A percentile compares a stretch with the other conserved stretches of the same genome.
phyloP scores from a whole-genome alignment of 805 yeast species.

The Starmerella sp. region DNA sequence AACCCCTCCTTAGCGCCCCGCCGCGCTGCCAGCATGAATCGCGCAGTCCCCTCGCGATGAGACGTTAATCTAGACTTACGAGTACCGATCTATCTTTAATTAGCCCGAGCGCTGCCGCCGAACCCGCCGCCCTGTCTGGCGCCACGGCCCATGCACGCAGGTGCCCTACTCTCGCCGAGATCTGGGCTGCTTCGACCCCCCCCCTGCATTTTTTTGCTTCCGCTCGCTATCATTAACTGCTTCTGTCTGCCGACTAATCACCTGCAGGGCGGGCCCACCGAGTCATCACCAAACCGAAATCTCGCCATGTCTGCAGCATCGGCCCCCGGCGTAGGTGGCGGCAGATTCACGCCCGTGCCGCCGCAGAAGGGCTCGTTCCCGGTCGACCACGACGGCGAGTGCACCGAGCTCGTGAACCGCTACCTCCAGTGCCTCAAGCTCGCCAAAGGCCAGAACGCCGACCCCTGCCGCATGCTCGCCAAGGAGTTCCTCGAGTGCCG shows the following conservation, averaged over 20 bases:
- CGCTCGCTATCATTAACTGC: no score
- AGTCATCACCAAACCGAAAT: neutral
- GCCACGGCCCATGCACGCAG: no score
- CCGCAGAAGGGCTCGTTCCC: slow-evolving; percentile 97
- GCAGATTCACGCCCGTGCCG: slow-evolving; percentile 53
- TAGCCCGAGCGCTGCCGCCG: no score
- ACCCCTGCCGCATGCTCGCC: slow-evolving; percentile 80
- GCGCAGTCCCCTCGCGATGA: no score
- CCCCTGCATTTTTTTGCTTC: no score
- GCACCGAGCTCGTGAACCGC: slow-evolving; percentile 59
- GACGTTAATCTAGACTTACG: no score
- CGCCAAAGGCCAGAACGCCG: slow-evolving; percentile 73
- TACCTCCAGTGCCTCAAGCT: slow-evolving; percentile 70
- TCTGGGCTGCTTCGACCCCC: no score
- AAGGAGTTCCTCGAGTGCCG: slow-evolving; percentile 73
- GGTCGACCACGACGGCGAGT: slow-evolving; percentile 77
- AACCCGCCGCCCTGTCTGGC: no score
- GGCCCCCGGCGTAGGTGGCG: slow-evolving; percentile 25
- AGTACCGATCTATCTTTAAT: no score
- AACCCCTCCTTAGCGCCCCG: no score
- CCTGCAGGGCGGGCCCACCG: neutral
- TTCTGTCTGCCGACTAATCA: neutral
- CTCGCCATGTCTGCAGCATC: slow-evolving; percentile 27
- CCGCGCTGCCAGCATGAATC: no score
- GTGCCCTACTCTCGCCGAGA: no score